Conservation (phyloP, 1,139 yeast species). For the Wickerhamomyces sp. region DNA sequence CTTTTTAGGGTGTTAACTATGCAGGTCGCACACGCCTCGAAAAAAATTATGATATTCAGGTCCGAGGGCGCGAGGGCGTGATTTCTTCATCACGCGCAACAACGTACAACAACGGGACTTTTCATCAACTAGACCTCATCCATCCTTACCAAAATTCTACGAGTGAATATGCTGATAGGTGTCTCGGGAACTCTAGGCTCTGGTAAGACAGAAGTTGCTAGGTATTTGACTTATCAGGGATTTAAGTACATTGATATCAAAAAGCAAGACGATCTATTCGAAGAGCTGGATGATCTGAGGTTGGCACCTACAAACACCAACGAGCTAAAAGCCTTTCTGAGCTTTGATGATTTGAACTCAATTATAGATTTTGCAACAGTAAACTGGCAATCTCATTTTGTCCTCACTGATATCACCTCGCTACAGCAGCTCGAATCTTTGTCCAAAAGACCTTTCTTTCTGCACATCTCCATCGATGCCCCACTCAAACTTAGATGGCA, state of each 20-base stretch:
- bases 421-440: slow-evolving; percentile 43
- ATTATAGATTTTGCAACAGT: slow-evolving; percentile 62
- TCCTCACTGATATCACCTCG: slow-evolving; percentile 47
- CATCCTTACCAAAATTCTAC: no score
- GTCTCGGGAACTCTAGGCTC: slow-evolving; percentile 68
- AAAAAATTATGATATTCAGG: no score
- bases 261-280: slow-evolving; percentile 1
- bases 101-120: no score
- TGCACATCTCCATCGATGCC: slow-evolving; percentile 78
- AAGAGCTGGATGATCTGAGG: slow-evolving; percentile 7
- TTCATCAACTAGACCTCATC: no score
- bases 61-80: no score
- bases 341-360: slow-evolving; percentile 35
- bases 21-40: background rate
- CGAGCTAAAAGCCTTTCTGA: slow-evolving; percentile 20
- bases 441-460: slow-evolving; percentile 76
- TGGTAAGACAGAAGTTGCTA: slow-evolving; percentile 63
- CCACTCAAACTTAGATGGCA: slow-evolving; percentile 52
- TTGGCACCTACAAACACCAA: slow-evolving; percentile 8
- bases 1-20: no score
- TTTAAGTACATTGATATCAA: slow-evolving; percentile 35
- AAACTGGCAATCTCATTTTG: slow-evolving; percentile 64
- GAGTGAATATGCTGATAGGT: slow-evolving; percentile 58
- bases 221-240: slow-evolving; percentile 53
- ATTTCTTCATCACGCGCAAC: no score